Percentiles rank a stretch among this genome's conserved stretches.
Conservation (phyloP, 2,329 filamentous ascomycete genomes). For the Bipolaris oryzae region DNA sequence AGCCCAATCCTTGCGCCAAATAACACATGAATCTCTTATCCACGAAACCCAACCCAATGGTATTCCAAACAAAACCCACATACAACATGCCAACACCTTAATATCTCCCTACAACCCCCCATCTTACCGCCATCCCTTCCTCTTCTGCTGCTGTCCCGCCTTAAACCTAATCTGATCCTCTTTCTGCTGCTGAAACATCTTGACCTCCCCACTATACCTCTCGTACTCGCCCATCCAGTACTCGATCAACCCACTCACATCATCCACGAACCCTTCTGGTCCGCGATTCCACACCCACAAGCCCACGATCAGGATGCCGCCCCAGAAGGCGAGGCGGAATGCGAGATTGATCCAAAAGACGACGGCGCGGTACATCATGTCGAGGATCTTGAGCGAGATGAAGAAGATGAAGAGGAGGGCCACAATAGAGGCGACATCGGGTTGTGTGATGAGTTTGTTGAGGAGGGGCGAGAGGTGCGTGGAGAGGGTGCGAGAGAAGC, state of each 20-base stretch:
- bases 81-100: background rate
- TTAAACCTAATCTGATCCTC: conserved; percentile 34
- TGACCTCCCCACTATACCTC: conserved; percentile 41
- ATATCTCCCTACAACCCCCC: background rate
- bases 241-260: conserved; percentile 53
- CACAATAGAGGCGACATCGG: conserved; percentile 59
- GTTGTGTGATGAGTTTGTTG: conserved; percentile 38
- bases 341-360: conserved; percentile 77
- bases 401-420: conserved; percentile 67
- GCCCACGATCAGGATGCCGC: conserved; percentile 59
- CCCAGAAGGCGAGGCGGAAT: conserved; percentile 69
- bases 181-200: conserved; percentile 30
- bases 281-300: conserved; percentile 67
- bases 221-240: conserved; percentile 50
- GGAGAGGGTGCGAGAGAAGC: conserved; percentile 35
- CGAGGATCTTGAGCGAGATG: conserved; percentile 67
- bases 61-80: background rate
- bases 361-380: conserved; percentile 73
- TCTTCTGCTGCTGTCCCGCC: conserved; percentile 25
- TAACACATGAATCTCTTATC: background rate
- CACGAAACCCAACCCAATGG: background rate
- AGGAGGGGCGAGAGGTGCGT: conserved; percentile 40
- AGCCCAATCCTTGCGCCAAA: background rate
- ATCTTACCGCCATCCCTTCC: conserved; percentile 19
- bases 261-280: conserved; percentile 66